Base-by-base conservation (phyloP, 805 yeast species). In the Sungouiella thailandica region DNA sequence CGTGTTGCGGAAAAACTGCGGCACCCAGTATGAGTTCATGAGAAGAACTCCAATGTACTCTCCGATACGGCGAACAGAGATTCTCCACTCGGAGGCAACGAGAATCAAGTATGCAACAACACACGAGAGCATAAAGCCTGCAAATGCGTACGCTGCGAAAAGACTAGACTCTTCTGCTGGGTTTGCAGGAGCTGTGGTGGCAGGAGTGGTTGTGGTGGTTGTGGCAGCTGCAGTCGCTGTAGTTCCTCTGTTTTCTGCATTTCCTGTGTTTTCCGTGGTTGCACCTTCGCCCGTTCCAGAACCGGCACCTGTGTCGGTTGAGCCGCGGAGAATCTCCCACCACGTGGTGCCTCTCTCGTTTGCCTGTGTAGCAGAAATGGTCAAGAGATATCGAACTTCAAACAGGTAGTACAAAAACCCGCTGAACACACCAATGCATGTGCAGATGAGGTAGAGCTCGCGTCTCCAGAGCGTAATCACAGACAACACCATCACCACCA, bases 1-100 rank as follows among this genome's bases (percentile, higher is more conserved):
- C 3, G 80, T 74, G 52, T 87, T 86, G 53, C 96, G 69, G 46
- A 78, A 79, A 27, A 85, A 80, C 56, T 89, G 97, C 2, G 97
- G 96, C 11, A 84, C 45, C 96, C 96, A 88, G 46, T 74, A 80
- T 1, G 95, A 83, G 53, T 78, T 83, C 18, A 81, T 46, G 1
- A 68, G 31, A 2, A 78, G 39, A 7, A 81, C 53, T 2, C 73
- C 58, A 4, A 71, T 32, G 36, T 72, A 76, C 51, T 87, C 96
- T 48, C 80, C 74, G 1, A 64, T 45, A 17, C 55, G 56, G 35
- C 95, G 60, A 24, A 74, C 60, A 13, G 53, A 60, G 14, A 65
- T 65, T 25, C 88, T 79, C 94, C 93, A 84, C 29, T 74, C 82
- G 70, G 44, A 74, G 3, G 30, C 30, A 10, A 20, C 17, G 15